Conservation (phyloP, 331 rosid genomes). For the Malus hybrid region DNA sequence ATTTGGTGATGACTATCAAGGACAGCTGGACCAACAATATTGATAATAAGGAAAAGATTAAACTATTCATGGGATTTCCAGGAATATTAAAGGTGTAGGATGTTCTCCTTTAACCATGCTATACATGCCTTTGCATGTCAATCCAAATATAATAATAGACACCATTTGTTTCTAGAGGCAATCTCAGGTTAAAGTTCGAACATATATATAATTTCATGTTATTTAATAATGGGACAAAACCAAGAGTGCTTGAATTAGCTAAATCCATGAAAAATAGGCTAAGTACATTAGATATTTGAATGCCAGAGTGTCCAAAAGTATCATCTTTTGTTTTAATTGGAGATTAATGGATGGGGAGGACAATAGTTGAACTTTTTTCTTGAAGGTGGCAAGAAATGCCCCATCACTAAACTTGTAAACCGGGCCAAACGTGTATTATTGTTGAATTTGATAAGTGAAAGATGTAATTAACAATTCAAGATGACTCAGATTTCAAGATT, state of each 20-base stretch:
- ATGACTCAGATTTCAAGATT: constrained; percentile 28
- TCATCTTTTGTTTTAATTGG: background rate
- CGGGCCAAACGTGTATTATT: background rate
- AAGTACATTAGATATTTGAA: background rate
- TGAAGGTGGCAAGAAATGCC: background rate
- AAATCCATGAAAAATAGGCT: background rate
- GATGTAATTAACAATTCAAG: constrained; percentile 25
- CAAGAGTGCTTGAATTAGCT: background rate
- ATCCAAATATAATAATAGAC: background rate
- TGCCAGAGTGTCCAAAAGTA: background rate
- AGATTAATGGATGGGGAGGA: background rate
- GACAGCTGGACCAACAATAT: background rate
- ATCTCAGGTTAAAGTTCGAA: background rate
- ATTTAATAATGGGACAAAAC: background rate
- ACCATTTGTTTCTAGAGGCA: background rate
- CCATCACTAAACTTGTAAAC: background rate
- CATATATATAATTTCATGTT: background rate
- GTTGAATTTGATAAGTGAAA: constrained; percentile 18
- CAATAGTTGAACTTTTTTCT: background rate
- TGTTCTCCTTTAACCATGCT: background rate
- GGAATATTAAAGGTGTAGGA: background rate
- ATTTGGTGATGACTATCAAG: background rate
- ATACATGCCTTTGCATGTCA: background rate
- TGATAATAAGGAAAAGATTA: background rate
- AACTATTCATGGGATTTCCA: background rate